Evolutionary conservation across 108 stramenopile genomes (phyloP), one percentile per base, ranked within the genome.

Genomic region (Chaetoceros muelleri): DNA sequence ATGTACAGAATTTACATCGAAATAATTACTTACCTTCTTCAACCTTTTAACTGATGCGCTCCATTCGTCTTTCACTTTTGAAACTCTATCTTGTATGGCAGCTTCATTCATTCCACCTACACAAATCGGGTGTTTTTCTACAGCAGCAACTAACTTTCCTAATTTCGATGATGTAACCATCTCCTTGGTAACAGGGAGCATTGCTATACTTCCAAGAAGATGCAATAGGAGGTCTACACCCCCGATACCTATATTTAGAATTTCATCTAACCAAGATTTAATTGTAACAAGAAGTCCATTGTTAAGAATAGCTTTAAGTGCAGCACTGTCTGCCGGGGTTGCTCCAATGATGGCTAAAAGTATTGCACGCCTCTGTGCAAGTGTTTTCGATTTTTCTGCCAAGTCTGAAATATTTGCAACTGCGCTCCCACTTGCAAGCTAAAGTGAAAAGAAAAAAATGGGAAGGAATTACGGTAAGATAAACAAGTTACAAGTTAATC

Each of bases 261-360:
- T 78, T 57, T 92, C 85, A 57, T 82, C 85, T 24, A 87, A 56
- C 90, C 90, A 92, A n/a, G 55, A 44, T 57, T 83, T 87, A 16
- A 82, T 65, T 21, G 67, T 48, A 0, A 62, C 57, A 44, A 92
- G 66, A 46, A 82, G 79, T 20, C 84, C 90, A 28, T 70, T 58
- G 45, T 64, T 61, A 1, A 92, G 60, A 62, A 92, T 62, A 3
- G 17, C 49, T 24, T 60, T 63, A 24, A 92, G 55, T 0, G 73
- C 44, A 21, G 53, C 48, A 58, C 73, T 90, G 44, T 61, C 63
- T 34, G 75, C 40, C 0, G 72, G 61, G 7, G 75, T 81, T 20
- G 68, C 51, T 2, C 76, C 83, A 22, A 82, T 66, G 17, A 81
- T 60, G 28, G 80, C 70, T 28, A 85, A 60, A 23, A 85, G 62